Percentiles rank a stretch among this genome's conserved stretches.
phyloP scores from a whole-genome alignment of 2,329 filamentous ascomycete species.

The Rachicladosporium sp. region DNA sequence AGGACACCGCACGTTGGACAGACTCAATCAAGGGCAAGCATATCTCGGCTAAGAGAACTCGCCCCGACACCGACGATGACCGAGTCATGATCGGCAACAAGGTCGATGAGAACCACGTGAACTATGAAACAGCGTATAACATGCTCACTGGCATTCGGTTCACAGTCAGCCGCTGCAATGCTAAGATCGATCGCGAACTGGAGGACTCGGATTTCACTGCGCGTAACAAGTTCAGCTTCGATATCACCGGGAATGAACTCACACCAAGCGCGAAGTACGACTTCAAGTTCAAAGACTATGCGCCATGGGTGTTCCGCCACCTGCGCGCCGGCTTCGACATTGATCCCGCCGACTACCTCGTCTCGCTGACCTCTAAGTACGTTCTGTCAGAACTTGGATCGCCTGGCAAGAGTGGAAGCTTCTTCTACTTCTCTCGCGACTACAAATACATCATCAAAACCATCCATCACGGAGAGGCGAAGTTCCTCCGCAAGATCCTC shows the following conservation, averaged over 20 bases:
- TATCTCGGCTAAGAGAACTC: conserved; percentile 64
- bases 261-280: conserved; percentile 98
- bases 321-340: conserved; percentile 77
- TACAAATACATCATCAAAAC: conserved; percentile 99
- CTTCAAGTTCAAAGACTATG: conserved; percentile 99
- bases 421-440: conserved; percentile 98
- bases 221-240: conserved; percentile 96
- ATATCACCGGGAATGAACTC: conserved; percentile 94
- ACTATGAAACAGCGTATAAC: conserved; percentile 97
- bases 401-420: conserved; percentile 94
- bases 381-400: conserved; percentile 95
- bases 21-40: conserved; percentile 87
- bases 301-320: conserved; percentile 97
- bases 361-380: conserved; percentile 97
- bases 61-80: conserved; percentile 84
- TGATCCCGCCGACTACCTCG: conserved; percentile 93
- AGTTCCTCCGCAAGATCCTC: conserved; percentile 70
- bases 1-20: conserved; percentile 83
- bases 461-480: conserved; percentile 90
- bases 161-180: conserved; percentile 89
- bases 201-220: conserved; percentile 86
- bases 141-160: conserved; percentile 99
- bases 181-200: conserved; percentile 83
- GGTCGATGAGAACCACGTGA: conserved; percentile 92
- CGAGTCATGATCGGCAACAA: conserved; percentile 87